These are phyloP conservation scores for Exophiala xenobiotica DNA, from an alignment of 2,329 filamentous ascomycete genomes.

Conservation along the genomic window DNA sequence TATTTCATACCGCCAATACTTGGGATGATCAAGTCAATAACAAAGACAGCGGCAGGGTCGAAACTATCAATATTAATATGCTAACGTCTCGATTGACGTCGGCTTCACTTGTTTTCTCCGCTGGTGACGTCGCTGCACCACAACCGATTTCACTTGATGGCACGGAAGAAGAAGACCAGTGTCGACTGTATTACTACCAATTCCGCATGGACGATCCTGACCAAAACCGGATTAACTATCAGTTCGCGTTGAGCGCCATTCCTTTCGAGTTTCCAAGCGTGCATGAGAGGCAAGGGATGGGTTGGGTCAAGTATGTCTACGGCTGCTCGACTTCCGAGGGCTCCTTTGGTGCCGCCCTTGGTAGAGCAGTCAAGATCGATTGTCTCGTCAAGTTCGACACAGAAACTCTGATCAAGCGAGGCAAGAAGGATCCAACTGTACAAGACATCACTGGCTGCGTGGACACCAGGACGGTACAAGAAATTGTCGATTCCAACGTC, in stretches of 20 bases:
- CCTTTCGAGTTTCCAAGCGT: constrained; percentile 69
- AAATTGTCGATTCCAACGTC: constrained; percentile 52
- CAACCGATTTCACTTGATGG: constrained; percentile 40
- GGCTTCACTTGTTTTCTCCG: constrained; percentile 62
- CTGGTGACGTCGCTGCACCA: constrained; percentile 62
- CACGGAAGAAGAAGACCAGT: constrained; percentile 60
- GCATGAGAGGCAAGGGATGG: constrained; percentile 57
- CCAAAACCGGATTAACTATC: constrained; percentile 51
- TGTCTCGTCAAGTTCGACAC: constrained; percentile 63
- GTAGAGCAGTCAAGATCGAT: constrained; percentile 66
- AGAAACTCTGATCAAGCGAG: constrained; percentile 53
- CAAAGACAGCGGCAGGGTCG: constrained; percentile 29
- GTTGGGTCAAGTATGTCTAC: constrained; percentile 60
- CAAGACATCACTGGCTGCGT: constrained; percentile 59
- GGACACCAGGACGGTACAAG: constrained; percentile 55
- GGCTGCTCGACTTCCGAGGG: constrained; percentile 62
- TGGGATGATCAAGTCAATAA: constrained; percentile 56
- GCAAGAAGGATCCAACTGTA: constrained; percentile 46
- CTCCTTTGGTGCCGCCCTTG: constrained; percentile 60
- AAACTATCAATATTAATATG: constrained; percentile 56
- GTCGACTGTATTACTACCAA: constrained; percentile 67
- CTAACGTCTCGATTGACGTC: constrained; percentile 67
- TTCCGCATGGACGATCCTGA: constrained; percentile 43
- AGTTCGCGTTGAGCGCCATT: constrained; percentile 65
- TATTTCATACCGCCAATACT: constrained; percentile 70